phyloP scores from a whole-genome alignment of 768 basidiomycete species.

The Boletus fagicola region DNA sequence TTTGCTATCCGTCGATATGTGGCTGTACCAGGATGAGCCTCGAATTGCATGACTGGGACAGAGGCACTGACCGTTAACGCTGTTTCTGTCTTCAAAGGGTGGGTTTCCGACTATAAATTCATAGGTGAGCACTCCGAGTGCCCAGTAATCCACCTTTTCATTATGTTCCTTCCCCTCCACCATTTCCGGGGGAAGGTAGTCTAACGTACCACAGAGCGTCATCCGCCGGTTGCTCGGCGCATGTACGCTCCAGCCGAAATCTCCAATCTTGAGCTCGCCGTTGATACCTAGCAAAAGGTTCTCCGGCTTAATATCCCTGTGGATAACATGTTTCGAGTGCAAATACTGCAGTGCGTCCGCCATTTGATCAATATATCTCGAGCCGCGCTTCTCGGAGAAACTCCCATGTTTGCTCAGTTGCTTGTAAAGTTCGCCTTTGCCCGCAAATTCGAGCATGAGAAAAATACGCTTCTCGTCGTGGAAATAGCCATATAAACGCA shows the following conservation, averaged over 20 bases:
- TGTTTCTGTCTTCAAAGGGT: conserved; percentile 83
- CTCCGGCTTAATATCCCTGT: conserved; percentile 98
- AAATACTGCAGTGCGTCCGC: conserved; percentile 91
- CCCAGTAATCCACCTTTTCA: conserved; percentile 94
- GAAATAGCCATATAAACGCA: conserved; percentile 95
- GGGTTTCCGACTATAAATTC: conserved; percentile 88
- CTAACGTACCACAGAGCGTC: conserved; percentile 93
- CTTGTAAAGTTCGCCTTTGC: conserved; percentile 95
- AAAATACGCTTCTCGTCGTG: conserved; percentile 98
- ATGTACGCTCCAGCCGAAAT: conserved; percentile 99
- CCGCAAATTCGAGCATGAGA: conserved; percentile 97
- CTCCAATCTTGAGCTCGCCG: conserved; percentile 96
- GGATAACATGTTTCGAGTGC: conserved; percentile 95
- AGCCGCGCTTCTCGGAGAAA: conserved; percentile 86
- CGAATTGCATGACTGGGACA: background rate
- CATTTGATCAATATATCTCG: conserved; percentile 96
- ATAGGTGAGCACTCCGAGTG: conserved; percentile 92
- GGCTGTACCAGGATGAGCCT: conserved; percentile 43
- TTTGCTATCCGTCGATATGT: conserved; percentile 88
- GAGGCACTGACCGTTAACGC: conserved; percentile 63
- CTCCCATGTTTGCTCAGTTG: conserved; percentile 82
- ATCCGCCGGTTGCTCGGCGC: conserved; percentile 86
- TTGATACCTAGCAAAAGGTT: conserved; percentile 92
- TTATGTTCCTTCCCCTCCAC: conserved; percentile 88
- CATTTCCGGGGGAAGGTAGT: conserved; percentile 99